Conservation (phyloP, 352 stramenopile species). For the Phytopythium oedochilum region DNA sequence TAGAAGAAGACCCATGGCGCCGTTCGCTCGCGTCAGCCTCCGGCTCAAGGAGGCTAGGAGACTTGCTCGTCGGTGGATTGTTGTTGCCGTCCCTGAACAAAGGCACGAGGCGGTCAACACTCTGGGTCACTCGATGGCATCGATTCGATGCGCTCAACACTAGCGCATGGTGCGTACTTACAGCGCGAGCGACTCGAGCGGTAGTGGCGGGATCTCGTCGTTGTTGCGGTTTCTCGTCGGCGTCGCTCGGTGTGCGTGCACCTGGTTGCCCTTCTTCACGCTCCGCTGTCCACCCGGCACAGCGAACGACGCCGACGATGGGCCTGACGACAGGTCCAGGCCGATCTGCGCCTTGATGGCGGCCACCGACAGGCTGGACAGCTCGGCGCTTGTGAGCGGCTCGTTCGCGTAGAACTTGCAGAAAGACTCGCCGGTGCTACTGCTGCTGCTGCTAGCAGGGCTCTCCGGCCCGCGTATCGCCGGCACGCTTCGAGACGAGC, state of each 20-base stretch:
- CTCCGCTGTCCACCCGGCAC: slow-evolving; percentile 1
- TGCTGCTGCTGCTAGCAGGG: neutral
- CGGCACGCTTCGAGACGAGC: neutral
- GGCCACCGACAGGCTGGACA: slow-evolving; percentile 63
- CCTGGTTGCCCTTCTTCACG: slow-evolving; percentile 14
- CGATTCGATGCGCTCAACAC: too few species aligned
- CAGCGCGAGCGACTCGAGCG: slow-evolving; percentile 49
- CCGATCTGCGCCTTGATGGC: slow-evolving; percentile 73
- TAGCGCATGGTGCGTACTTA: too few species aligned
- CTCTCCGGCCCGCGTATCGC: neutral
- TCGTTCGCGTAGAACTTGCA: slow-evolving; percentile 73
- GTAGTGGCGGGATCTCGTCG: slow-evolving; percentile 44
- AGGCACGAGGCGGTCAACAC: too few species aligned
- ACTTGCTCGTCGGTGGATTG: neutral
- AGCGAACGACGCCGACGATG: neutral
- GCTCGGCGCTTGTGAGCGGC: slow-evolving; percentile 51
- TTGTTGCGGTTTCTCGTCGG: slow-evolving; percentile 32
- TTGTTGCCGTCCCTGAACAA: slow-evolving; percentile 2
- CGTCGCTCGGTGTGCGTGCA: slow-evolving; percentile 16
- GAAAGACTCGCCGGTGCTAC: slow-evolving; percentile 3
- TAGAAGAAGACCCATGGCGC: neutral
- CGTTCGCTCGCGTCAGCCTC: slow-evolving; percentile 3
- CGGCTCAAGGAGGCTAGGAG: neutral
- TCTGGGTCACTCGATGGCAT: too few species aligned
- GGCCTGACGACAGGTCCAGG: slow-evolving; percentile 31